A percentile compares a stretch with the other conserved stretches of the same genome.
These are phyloP conservation scores for Zizania palustris DNA, from an alignment of 202 grass and related monocot genomes.

Conservation along the genomic window DNA sequence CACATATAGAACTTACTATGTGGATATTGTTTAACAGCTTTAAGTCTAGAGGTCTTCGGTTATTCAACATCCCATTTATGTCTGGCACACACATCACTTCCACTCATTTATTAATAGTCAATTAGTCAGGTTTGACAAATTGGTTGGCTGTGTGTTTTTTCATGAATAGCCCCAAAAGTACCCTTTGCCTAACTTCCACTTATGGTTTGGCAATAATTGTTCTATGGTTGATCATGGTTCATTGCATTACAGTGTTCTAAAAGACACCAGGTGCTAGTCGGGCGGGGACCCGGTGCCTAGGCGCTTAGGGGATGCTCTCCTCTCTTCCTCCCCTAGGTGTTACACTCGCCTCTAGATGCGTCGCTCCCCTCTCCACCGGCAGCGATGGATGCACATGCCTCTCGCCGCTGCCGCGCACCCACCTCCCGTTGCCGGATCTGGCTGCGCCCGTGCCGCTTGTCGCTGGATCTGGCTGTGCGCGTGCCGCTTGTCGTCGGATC, in stretches of 20 bases:
- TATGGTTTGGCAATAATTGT: conserved; percentile 14
- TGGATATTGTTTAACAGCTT: neutral
- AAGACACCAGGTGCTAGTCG: no score
- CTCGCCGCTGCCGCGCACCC: no score
- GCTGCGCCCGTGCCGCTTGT: no score
- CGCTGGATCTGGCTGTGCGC: no score
- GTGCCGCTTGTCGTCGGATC: no score
- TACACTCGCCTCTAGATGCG: no score
- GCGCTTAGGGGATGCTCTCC: no score
- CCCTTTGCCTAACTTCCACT: neutral
- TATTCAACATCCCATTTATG: neutral
- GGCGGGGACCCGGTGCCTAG: no score
- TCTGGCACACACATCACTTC: neutral
- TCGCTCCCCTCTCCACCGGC: no score
- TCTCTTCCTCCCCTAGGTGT: no score
- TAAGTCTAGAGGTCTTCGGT: neutral
- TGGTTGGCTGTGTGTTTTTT: neutral
- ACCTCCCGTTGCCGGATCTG: no score
- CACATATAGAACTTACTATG: neutral
- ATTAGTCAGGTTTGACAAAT: neutral
- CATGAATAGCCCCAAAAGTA: neutral
- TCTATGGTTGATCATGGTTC: neutral
- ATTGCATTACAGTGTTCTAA: neutral
- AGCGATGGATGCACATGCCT: no score
- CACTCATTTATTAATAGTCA: conserved; percentile 1